Evolutionary conservation across 2,329 filamentous ascomycete species (phyloP).

Genomic region (Ampelomyces quisqualis): DNA sequence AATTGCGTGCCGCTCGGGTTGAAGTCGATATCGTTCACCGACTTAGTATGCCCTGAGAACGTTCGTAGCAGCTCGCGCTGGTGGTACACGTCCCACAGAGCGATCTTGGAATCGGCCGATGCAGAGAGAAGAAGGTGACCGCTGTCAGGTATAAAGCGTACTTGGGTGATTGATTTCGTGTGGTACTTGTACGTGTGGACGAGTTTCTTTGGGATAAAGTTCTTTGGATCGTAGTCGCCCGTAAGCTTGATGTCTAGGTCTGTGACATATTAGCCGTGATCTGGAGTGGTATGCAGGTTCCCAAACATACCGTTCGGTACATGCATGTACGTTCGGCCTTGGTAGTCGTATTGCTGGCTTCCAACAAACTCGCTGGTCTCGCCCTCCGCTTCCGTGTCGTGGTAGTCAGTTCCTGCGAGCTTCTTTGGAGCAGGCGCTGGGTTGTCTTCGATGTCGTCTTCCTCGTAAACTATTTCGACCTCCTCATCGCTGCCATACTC

Average conservation of each 20-base stretch:
- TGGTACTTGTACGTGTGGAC: slow-evolving; percentile 86
- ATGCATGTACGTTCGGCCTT: slow-evolving; percentile 97
- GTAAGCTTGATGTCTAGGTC: slow-evolving; percentile 55
- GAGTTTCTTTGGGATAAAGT: slow-evolving; percentile 92
- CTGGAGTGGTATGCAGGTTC: slow-evolving; percentile 3
- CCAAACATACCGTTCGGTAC: slow-evolving; percentile 63
- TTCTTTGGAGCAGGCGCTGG: slow-evolving; percentile 63
- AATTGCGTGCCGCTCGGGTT: slow-evolving; percentile 80
- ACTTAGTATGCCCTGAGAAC: slow-evolving; percentile 88
- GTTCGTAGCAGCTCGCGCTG: slow-evolving; percentile 82
- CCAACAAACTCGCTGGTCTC: slow-evolving; percentile 91
- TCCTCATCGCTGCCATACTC: slow-evolving; percentile 68
- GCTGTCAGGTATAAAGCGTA: slow-evolving; percentile 85
- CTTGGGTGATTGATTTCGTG: slow-evolving; percentile 79
- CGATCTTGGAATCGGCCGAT: slow-evolving; percentile 87
- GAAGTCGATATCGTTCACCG: slow-evolving; percentile 87
- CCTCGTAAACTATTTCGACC: slow-evolving; percentile 70
- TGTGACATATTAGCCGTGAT: slow-evolving; percentile 2
- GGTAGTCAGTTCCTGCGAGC: slow-evolving; percentile 56
- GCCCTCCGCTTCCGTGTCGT: slow-evolving; percentile 46
- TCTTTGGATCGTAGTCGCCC: slow-evolving; percentile 78
- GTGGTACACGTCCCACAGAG: slow-evolving; percentile 94
- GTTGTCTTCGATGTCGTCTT: slow-evolving; percentile 65
- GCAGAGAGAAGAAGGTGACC: slow-evolving; percentile 87
- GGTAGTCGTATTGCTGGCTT: slow-evolving; percentile 81